A percentile compares a stretch with the other conserved stretches of the same genome.
Conservation (phyloP, 805 yeast genomes). For the Starmerella floris region DNA sequence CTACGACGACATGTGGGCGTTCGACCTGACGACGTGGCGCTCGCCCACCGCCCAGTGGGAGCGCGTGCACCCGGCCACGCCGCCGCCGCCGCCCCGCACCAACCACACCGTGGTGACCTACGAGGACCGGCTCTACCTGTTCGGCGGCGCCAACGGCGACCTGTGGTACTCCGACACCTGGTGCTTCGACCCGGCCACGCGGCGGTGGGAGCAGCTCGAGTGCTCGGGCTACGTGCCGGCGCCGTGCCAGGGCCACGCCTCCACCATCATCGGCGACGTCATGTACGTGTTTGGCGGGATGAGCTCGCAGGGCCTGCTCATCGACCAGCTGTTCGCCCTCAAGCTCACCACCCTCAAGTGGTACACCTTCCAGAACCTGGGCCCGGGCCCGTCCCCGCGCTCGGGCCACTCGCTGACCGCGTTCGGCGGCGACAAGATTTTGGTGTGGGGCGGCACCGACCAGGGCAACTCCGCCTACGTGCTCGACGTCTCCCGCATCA, state of each 20-base stretch:
- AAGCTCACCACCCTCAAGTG: slow-evolving; percentile 61
- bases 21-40: slow-evolving; percentile 76
- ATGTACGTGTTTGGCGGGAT: slow-evolving; percentile 87
- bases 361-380: slow-evolving; percentile 47
- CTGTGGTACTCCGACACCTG: slow-evolving; percentile 63
- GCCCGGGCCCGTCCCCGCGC: slow-evolving; percentile 61
- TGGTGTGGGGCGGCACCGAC: slow-evolving; percentile 76
- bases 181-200: slow-evolving; percentile 56
- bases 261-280: slow-evolving; percentile 62
- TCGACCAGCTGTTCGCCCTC: slow-evolving; percentile 56
- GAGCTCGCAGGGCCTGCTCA: slow-evolving; percentile 53
- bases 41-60: slow-evolving; percentile 80
- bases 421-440: slow-evolving; percentile 48
- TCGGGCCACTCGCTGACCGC: slow-evolving; percentile 85
- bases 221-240: slow-evolving; percentile 68
- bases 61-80: slow-evolving; percentile 41
- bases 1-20: slow-evolving; percentile 72
- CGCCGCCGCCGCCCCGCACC: slow-evolving; percentile 48
- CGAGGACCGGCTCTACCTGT: slow-evolving; percentile 66
- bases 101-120: slow-evolving; percentile 80
- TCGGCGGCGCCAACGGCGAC: slow-evolving; percentile 81
- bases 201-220: slow-evolving; percentile 57
- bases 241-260: slow-evolving; percentile 84
- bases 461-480: slow-evolving; percentile 49
- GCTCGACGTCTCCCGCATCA: slow-evolving; percentile 42